Evolutionary conservation across 495 filamentous ascomycete species (phyloP), one percentile per base, ranked within the genome.

Genomic region (Thozetella sp.): DNA sequence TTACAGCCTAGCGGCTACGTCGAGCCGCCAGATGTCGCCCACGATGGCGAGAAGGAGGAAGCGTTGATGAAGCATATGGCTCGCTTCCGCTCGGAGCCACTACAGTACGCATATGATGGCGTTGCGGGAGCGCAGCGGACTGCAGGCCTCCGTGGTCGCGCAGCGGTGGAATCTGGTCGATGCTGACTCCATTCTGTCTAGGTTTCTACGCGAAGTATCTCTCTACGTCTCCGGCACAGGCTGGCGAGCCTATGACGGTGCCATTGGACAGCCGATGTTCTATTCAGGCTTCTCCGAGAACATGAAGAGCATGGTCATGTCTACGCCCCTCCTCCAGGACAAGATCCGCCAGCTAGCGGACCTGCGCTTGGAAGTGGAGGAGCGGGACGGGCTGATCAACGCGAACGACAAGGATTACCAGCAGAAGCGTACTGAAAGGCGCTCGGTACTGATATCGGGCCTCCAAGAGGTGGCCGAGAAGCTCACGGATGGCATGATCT

Each of bases 401-500:
- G 74, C 78, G 10, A 72, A 79, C 24, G 78, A 82, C 57, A 82
- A 83, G 46, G 82, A 81, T 59, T 76, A 78, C 27, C 78, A 77
- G 52, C 77, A 83, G 34, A 86, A 85, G 69, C 80, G 76, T 45
- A 82, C 87, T 59, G 82, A 91, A 57, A 83, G 88, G 62, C 78
- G 79, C 58, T 88, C 84, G 55, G 73, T 90, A 24, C 68, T 81
- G 37, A 76, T 86, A 56, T 69, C 76, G 25, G 70, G 80, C 34
- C 69, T 87, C 27, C 79, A 83, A 52, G 88, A 96, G 66, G 92
- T 95, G 2, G 90, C 91, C 23, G 89, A 95, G 59, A 83, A 86
- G 48, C 86, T 94, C 80, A 90, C 92, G 58, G 91, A 97, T 66
- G 87, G 89, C 51, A 99, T 98, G 95, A 97, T 98, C 56, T 97